Conservation (phyloP, 2,329 filamentous ascomycete species). For the Xylariaceae sp. region DNA sequence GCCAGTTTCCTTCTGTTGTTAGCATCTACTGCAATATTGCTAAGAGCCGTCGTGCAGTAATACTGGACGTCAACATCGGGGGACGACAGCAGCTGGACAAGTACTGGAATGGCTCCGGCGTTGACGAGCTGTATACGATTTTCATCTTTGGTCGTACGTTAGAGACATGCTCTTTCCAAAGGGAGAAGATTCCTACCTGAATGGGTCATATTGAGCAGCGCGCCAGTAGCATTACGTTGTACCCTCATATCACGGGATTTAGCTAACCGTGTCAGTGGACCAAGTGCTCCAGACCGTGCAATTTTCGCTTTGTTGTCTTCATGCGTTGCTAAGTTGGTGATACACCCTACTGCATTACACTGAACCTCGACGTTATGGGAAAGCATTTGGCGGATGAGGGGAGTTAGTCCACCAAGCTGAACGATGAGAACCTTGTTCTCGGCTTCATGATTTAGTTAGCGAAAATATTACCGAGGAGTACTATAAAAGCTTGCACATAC, state of each 20-base stretch:
- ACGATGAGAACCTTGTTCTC: conserved; percentile 99
- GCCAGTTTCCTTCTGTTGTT: conserved; percentile 91
- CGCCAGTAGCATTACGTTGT: conserved; percentile 95
- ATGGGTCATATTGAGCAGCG: conserved; percentile 98
- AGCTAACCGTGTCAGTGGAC: conserved; percentile 86
- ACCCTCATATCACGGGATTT: conserved; percentile 99
- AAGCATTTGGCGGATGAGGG: conserved; percentile 97
- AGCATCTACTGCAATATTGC: conserved; percentile 96
- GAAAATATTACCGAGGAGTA: not conserved
- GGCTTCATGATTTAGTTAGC: conserved; percentile 58
- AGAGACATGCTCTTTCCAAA: conserved; percentile 12
- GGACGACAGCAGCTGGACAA: conserved; percentile 92
- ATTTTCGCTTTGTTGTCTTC: conserved; percentile 99
- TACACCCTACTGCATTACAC: conserved; percentile 98
- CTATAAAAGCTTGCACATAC: conserved; percentile 60
- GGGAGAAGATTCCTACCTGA: conserved; percentile 72
- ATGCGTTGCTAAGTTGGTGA: conserved; percentile 96
- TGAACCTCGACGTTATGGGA: conserved; percentile 98
- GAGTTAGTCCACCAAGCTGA: conserved; percentile 84
- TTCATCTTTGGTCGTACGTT: conserved; percentile 69
- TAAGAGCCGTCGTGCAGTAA: conserved; percentile 97
- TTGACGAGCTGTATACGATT: conserved; percentile 98
- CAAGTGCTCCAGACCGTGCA: conserved; percentile 89
- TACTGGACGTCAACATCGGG: conserved; percentile 97
- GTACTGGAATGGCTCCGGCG: conserved; percentile 94